Conservation (phyloP, 768 basidiomycete genomes). For the Trichaptum fuscoviolaceum region DNA sequence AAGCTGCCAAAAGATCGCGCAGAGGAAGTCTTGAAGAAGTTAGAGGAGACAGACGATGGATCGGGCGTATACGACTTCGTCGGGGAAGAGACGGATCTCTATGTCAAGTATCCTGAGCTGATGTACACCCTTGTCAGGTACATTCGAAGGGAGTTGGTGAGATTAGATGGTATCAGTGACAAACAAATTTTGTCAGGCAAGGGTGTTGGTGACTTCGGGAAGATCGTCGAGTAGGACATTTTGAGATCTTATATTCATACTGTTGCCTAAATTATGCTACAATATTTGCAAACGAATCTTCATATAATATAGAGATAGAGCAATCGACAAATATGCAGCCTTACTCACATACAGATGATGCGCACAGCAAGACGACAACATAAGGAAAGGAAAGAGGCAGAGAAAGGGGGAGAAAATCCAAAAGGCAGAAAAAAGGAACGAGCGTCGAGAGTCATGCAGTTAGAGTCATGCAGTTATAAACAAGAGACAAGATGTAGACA, state of each 20-base stretch:
- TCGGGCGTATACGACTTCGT: constrained; percentile 71
- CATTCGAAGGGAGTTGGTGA: constrained; percentile 61
- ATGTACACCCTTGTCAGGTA: constrained; percentile 70
- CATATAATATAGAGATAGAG: background rate
- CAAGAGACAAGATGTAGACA: background rate
- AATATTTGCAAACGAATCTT: background rate
- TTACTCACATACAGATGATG: background rate
- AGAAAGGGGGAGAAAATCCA: background rate
- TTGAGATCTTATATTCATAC: background rate
- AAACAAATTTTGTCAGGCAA: constrained; percentile 24
- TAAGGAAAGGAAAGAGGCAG: background rate
- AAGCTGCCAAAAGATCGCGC: constrained; percentile 36
- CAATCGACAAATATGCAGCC: background rate
- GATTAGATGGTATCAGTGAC: constrained; percentile 57
- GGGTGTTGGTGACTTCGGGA: constrained; percentile 5
- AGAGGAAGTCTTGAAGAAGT: constrained; percentile 37
- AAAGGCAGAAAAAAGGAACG: background rate
- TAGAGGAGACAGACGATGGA: constrained; percentile 58
- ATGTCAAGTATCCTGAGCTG: constrained; percentile 67
- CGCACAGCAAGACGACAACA: background rate
- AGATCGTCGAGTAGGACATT: background rate
- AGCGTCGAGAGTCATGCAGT: background rate
- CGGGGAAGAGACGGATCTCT: constrained; percentile 54
- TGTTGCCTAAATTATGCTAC: background rate
- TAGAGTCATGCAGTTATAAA: too few relatives aligned